Conservation (phyloP, 331 rosid genomes). For the Spiraea crenata region DNA sequence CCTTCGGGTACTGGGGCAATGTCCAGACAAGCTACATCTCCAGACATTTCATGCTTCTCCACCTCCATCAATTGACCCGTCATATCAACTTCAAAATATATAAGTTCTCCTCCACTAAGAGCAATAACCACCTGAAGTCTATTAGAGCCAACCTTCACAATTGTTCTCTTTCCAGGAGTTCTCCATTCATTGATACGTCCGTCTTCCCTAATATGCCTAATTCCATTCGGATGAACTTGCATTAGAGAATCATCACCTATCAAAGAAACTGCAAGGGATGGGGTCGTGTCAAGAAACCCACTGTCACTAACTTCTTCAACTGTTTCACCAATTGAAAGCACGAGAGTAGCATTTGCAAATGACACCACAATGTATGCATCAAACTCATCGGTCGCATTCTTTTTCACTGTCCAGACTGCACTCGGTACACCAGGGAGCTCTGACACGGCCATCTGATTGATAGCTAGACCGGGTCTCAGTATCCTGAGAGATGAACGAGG, state of each 20-base stretch:
- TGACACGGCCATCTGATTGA: constrained; percentile 98
- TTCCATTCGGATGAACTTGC: constrained; percentile 99
- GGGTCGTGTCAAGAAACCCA: constrained; percentile 95
- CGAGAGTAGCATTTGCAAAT: constrained; percentile 88
- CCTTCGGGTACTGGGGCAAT: constrained; percentile 98
- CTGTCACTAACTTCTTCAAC: constrained; percentile 96
- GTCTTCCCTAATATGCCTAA: constrained; percentile 96
- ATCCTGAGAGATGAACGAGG: constrained; percentile 94
- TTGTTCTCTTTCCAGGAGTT: constrained; percentile 92
- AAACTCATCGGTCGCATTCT: constrained; percentile 83
- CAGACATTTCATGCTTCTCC: constrained; percentile 95
- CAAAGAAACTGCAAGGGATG: constrained; percentile 92
- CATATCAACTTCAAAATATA: constrained; percentile 90
- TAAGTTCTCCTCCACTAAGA: constrained; percentile 88
- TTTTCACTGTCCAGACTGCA: constrained; percentile 98
- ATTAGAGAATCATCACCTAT: constrained; percentile 96
- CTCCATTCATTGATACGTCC: constrained; percentile 97
- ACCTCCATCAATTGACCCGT: constrained; percentile 95
- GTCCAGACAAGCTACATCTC: constrained; percentile 92
- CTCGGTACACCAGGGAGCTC: constrained; percentile 93
- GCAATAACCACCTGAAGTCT: constrained; percentile 96
- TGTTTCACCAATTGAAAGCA: constrained; percentile 97
- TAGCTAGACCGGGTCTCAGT: constrained; percentile 91
- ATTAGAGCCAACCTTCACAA: constrained; percentile 84
- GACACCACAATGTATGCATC: constrained; percentile 97